Evolutionary conservation across 805 yeast genomes (phyloP).

Genomic region (Deakozyma indianensis): DNA sequence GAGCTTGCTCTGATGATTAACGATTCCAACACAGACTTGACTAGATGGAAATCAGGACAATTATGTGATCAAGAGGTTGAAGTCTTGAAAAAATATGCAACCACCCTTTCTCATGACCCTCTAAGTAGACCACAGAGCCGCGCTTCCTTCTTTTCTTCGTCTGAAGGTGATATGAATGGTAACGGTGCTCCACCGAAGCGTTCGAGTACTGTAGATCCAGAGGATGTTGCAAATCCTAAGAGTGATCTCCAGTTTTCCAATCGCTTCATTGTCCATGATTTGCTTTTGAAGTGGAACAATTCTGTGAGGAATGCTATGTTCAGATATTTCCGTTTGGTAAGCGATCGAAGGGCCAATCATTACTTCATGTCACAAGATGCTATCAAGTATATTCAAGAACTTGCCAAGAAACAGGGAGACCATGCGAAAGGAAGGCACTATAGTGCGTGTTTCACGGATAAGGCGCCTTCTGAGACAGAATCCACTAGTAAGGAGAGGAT

Average conservation of each 20-base stretch:
- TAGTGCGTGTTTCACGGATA: neutral
- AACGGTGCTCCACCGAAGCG: neutral
- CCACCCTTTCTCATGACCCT: neutral
- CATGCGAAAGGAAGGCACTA: conserved; percentile 1
- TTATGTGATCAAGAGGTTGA: neutral
- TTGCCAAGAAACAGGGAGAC: conserved; percentile 25
- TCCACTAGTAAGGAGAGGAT: conserved; percentile 7
- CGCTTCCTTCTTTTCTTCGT: neutral
- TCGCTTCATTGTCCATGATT: conserved; percentile 56
- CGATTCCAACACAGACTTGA: neutral
- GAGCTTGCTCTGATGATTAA: neutral
- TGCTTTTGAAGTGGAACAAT: conserved; percentile 71
- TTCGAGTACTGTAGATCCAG: neutral
- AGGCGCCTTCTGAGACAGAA: neutral
- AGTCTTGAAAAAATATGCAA: neutral
- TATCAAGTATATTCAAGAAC: conserved; percentile 34
- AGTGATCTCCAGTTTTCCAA: conserved; percentile 34
- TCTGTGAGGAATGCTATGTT: conserved; percentile 46
- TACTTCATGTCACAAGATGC: conserved; percentile 35
- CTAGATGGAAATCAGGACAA: neutral
- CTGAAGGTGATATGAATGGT: neutral
- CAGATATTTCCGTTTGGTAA: conserved; percentile 40
- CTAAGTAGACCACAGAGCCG: neutral
- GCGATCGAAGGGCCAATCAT: conserved; percentile 28
- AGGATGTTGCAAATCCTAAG: conserved; percentile 9